Base-by-base conservation (phyloP, 306 rosid species). In the Castanea mollissima region DNA sequence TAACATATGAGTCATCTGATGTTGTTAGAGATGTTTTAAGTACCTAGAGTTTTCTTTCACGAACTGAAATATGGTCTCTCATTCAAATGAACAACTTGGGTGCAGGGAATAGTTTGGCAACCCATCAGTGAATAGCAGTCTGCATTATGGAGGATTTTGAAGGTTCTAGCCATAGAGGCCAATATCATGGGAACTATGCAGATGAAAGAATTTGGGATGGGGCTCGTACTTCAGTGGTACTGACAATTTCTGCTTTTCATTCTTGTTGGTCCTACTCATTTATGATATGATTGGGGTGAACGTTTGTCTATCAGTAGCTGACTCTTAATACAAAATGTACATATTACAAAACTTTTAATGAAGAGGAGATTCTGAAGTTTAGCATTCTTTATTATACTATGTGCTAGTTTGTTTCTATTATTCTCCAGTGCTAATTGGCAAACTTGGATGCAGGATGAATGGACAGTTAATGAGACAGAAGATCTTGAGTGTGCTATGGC, bases 401-500 rank as follows among this genome's bases (percentile, higher is more conserved):
- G 31, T 68, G 72, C 52, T 23, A 35, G 29, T 25, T n/a, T 68
- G 72, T 35, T 68, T 35, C 23, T 34, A 19, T 68, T 34, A 68
- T 32, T 68, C 27, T 68, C 44, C 10, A 15, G 5, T 63, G n/a
- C 41, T 63, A 63, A 63, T 73, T 72, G 79, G 69, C 57, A 62
- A 79, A 79, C 71, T 79, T 85, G 84, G 69, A 51, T 87, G 87
- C 91, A 94, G 98, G 98, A 83, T 79, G 92, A 77, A 5, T 79
- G 79, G 83, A 73, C 86, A 1, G 91, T 87, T 55, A 44, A 52
- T 19, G 94, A 90, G 81, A 84, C 78, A 87, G 94, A 87, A 81
- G 94, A 92, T 10, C 67, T 90, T 4, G 92, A 90, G 7, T 46
- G 69, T 74, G 98, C 97, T 31, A 84, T 87, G 71, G 97, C 98